These are phyloP conservation scores for Cytospora mali DNA, from an alignment of 2,329 filamentous ascomycete genomes.

Conservation along the genomic window DNA sequence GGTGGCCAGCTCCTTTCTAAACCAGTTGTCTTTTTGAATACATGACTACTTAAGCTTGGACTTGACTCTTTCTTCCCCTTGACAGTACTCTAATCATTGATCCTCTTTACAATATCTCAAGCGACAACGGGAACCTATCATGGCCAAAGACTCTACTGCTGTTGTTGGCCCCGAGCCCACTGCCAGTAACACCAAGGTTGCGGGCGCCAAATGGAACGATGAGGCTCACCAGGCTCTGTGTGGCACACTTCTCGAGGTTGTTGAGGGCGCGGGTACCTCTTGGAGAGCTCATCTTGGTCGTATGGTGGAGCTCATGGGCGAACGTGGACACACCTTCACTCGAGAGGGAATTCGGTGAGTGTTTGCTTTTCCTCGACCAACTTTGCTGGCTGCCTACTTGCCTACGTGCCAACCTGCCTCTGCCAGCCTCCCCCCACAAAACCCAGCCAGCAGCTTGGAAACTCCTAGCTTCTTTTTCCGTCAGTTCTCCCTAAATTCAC, in stretches of 20 bases:
- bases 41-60: not conserved
- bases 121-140: not conserved
- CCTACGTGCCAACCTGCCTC: not conserved
- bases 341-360: conserved; percentile 51
- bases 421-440: too few species aligned
- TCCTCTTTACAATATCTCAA: not conserved
- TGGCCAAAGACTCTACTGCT: not conserved
- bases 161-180: not conserved
- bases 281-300: conserved; percentile 35
- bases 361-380: not conserved
- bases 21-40: not conserved
- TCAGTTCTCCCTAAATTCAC: not conserved
- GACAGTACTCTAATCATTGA: not conserved
- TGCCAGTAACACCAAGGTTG: not conserved
- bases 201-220: conserved; percentile 32
- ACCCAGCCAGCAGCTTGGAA: not conserved
- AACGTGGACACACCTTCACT: conserved; percentile 40
- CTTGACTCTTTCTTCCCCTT: not conserved
- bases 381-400: not conserved
- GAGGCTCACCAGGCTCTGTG: conserved; percentile 32
- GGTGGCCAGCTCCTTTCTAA: not conserved
- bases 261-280: conserved; percentile 20
- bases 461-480: not conserved
- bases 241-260: conserved; percentile 28
- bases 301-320: conserved; percentile 40